These are phyloP conservation scores for Clavispora fructus DNA, from an alignment of 805 yeast species.

Conservation along the genomic window DNA sequence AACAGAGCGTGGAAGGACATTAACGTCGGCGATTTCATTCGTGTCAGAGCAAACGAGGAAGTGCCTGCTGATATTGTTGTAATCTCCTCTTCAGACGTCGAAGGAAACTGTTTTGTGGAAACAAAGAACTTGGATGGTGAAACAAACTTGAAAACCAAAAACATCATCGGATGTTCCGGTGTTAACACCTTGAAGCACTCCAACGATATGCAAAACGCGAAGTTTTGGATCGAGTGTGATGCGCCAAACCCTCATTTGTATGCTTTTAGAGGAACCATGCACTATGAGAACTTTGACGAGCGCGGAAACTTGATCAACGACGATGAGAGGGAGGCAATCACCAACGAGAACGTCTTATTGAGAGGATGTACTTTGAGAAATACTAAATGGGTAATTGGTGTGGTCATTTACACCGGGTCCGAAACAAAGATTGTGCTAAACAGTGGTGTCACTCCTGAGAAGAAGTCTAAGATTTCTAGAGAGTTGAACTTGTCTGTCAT, in stretches of 20 bases:
- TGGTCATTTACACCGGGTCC: conserved; percentile 70
- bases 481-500: conserved; percentile 65
- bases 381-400: conserved; percentile 71
- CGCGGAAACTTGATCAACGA: conserved; percentile 24
- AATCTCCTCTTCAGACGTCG: conserved; percentile 62
- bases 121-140: conserved; percentile 24
- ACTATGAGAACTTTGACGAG: conserved; percentile 41
- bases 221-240: conserved; percentile 64
- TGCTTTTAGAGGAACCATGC: conserved; percentile 60
- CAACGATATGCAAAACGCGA: conserved; percentile 51
- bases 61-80: conserved; percentile 69
- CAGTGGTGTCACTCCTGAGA: conserved; percentile 73
- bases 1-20: conserved; percentile 18
- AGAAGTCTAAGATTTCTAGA: conserved; percentile 57
- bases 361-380: conserved; percentile 72
- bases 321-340: conserved; percentile 51
- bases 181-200: conserved; percentile 45
- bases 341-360: conserved; percentile 57
- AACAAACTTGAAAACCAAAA: conserved; percentile 47
- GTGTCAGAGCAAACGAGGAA: conserved; percentile 65
- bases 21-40: conserved; percentile 56
- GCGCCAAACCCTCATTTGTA: conserved; percentile 65
- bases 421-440: conserved; percentile 77
- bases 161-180: conserved; percentile 49
- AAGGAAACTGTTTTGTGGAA: conserved; percentile 60